phyloP scores from a whole-genome alignment of 345 rosid genomes.

The Rhodamnia rubescens region DNA sequence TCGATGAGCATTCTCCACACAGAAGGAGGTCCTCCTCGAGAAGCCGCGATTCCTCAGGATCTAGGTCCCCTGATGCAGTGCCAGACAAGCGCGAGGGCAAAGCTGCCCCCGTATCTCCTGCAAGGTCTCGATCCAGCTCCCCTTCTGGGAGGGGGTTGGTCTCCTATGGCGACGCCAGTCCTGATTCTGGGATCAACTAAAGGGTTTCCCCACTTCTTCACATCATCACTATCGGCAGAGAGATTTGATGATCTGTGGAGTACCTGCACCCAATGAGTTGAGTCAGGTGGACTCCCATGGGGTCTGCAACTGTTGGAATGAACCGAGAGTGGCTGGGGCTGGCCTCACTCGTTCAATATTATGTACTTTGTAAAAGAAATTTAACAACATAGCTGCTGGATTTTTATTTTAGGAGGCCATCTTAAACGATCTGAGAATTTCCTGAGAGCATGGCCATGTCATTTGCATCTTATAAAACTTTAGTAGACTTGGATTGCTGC shows the following conservation, averaged over 20 bases:
- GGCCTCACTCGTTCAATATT: not conserved
- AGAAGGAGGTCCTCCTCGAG: constrained; percentile 19
- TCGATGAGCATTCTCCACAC: constrained; percentile 20
- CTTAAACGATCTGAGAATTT: not conserved
- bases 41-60: constrained; percentile 19
- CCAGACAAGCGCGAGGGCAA: constrained; percentile 16
- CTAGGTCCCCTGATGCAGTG: constrained; percentile 30
- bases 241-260: not conserved
- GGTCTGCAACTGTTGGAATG: not conserved
- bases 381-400: not conserved
- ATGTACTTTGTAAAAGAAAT: not conserved
- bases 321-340: not conserved
- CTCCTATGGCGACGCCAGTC: constrained; percentile 64
- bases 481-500: not conserved
- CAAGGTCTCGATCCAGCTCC: constrained; percentile 52
- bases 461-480: not conserved
- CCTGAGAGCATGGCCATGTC: not conserved
- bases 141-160: constrained; percentile 71
- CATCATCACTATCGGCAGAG: not conserved
- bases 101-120: constrained; percentile 19
- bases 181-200: constrained; percentile 13
- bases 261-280: not conserved
- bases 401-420: not conserved
- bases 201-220: not conserved
- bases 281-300: not conserved